Percentiles rank a stretch among this genome's conserved stretches.
Conservation (phyloP, 495 filamentous ascomycete genomes). For the Aspergillus bertholletiae region DNA sequence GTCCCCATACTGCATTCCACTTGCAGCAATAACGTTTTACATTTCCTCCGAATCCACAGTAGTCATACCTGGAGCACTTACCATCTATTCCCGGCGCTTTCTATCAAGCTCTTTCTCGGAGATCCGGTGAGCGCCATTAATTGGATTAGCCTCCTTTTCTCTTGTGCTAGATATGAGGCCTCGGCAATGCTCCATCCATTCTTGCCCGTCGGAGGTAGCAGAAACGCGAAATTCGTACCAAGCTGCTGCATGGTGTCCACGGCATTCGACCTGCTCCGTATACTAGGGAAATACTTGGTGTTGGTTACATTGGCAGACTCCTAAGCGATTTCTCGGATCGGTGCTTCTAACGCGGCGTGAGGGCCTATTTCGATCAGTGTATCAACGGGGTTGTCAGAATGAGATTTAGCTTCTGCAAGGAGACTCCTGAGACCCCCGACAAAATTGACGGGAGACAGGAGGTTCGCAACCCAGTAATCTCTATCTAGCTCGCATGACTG, state of each 20-base stretch:
- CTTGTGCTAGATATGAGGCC: slow-evolving; percentile 30
- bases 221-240: slow-evolving; percentile 44
- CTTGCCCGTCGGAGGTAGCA: slow-evolving; percentile 28
- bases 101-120: not conserved
- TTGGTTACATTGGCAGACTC: slow-evolving; percentile 4
- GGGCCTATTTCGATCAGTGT: slow-evolving; percentile 62
- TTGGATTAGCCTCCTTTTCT: slow-evolving; percentile 26
- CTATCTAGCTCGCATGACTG: slow-evolving; percentile 17
- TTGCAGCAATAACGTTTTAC: not conserved
- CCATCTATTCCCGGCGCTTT: not conserved
- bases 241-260: slow-evolving; percentile 22
- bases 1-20: not conserved
- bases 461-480: slow-evolving; percentile 45
- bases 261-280: slow-evolving; percentile 23
- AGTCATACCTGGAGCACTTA: slow-evolving; percentile 9
- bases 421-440: slow-evolving; percentile 20
- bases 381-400: slow-evolving; percentile 3
- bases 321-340: slow-evolving; percentile 36
- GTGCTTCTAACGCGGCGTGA: slow-evolving; percentile 55
- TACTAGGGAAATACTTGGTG: slow-evolving; percentile 21
- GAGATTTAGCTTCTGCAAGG: not conserved
- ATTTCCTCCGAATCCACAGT: slow-evolving; percentile 7
- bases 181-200: slow-evolving; percentile 41
- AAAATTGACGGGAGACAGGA: slow-evolving; percentile 45
- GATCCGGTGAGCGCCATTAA: slow-evolving; percentile 17